Percentiles rank a stretch among this genome's conserved stretches.
Conservation (phyloP, 345 rosid genomes). For the Lenwebbia sp. region DNA sequence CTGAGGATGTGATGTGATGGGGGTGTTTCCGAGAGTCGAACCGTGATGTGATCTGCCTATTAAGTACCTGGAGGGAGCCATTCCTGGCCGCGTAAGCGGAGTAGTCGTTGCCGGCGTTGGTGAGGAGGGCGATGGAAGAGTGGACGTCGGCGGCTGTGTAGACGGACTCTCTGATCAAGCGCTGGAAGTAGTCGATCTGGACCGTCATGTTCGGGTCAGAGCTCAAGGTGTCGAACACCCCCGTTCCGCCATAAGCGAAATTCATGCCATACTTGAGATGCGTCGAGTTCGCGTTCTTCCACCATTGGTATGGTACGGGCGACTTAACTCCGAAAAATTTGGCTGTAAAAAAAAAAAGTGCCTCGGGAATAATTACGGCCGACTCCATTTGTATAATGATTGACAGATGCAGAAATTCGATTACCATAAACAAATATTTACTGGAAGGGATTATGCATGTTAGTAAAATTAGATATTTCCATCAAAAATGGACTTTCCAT, state of each 20-base stretch:
- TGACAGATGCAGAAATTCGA: background rate
- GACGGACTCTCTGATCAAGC: slow-evolving; percentile 17
- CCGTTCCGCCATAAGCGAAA: slow-evolving; percentile 84
- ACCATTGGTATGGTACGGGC: slow-evolving; percentile 54
- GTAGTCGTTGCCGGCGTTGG: slow-evolving; percentile 75
- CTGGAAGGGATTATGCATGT: background rate
- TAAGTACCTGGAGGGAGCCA: slow-evolving; percentile 34
- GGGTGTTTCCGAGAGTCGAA: background rate
- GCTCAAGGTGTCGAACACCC: slow-evolving; percentile 46
- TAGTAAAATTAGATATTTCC: background rate
- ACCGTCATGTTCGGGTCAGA: slow-evolving; percentile 59
- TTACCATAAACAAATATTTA: background rate
- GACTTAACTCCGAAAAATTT: slow-evolving; percentile 42
- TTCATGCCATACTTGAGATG: slow-evolving; percentile 48
- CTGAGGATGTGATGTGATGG: background rate
- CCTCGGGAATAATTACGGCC: background rate
- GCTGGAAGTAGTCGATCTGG: slow-evolving; percentile 52
- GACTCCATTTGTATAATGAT: background rate
- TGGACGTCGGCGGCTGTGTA: slow-evolving; percentile 22
- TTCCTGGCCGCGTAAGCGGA: slow-evolving; percentile 15
- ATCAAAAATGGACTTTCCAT: background rate
- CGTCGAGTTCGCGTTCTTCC: slow-evolving; percentile 11
- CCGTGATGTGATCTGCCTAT: background rate
- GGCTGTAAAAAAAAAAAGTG: slow-evolving; percentile 27
- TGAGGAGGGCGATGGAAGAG: slow-evolving; percentile 42